A percentile compares a stretch with the other conserved stretches of the same genome.
Conservation (phyloP, 2,329 filamentous ascomycete species). For the Penicillium sp. region DNA sequence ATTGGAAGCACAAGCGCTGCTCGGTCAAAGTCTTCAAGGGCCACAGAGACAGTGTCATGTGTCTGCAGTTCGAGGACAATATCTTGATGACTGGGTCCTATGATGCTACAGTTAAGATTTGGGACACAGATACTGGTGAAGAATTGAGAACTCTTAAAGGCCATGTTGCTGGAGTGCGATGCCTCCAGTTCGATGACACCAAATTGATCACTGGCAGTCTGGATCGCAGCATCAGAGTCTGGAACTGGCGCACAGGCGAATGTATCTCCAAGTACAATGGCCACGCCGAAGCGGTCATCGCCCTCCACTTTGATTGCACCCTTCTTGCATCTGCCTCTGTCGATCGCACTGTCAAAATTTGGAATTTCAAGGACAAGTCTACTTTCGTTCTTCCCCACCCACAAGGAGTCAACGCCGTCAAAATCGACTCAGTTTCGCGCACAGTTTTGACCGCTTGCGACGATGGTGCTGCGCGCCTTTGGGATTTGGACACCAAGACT, state of each 20-base stretch:
- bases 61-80: slow-evolving; percentile 77
- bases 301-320: slow-evolving; percentile 80
- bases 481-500: slow-evolving; percentile 82
- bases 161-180: slow-evolving; percentile 78
- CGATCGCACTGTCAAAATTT: slow-evolving; percentile 86
- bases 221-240: slow-evolving; percentile 84
- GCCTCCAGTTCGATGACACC: slow-evolving; percentile 87
- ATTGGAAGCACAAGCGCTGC: slow-evolving; percentile 95
- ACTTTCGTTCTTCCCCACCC: slow-evolving; percentile 76
- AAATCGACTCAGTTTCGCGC: slow-evolving; percentile 74
- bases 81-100: slow-evolving; percentile 93
- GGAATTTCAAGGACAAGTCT: slow-evolving; percentile 83
- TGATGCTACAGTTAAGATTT: slow-evolving; percentile 91
- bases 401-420: slow-evolving; percentile 97
- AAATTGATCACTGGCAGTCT: slow-evolving; percentile 89
- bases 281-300: slow-evolving; percentile 79
- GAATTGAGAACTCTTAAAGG: slow-evolving; percentile 81
- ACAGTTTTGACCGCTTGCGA: slow-evolving; percentile 93
- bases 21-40: slow-evolving; percentile 80
- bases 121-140: slow-evolving; percentile 86
- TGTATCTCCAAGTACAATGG: slow-evolving; percentile 77
- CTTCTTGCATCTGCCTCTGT: slow-evolving; percentile 85
- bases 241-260: slow-evolving; percentile 93
- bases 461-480: slow-evolving; percentile 85
- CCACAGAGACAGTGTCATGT: slow-evolving; percentile 83